Conservation (phyloP, 305 asterid species). For the Rubia balearica region DNA sequence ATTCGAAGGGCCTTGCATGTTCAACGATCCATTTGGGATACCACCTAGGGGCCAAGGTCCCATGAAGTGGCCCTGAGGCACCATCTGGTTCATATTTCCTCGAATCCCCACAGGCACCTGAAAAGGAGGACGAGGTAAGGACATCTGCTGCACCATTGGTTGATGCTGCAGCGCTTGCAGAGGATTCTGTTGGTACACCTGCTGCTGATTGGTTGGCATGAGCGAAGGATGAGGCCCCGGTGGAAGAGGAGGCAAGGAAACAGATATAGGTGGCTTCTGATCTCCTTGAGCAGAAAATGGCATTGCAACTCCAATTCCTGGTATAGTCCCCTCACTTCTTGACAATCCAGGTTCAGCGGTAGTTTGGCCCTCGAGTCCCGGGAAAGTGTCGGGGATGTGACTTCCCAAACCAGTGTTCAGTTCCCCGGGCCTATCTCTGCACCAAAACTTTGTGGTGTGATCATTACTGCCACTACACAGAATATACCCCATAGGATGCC, state of each 20-base stretch:
- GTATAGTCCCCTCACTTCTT: constrained; percentile 92
- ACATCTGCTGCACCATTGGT: constrained; percentile 46
- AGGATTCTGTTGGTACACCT: constrained; percentile 69
- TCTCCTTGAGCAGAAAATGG: constrained; percentile 80
- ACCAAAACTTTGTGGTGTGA: constrained; percentile 96
- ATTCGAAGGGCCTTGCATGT: constrained; percentile 45
- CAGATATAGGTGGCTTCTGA: constrained; percentile 53
- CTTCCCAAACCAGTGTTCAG: constrained; percentile 49
- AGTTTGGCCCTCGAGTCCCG: constrained; percentile 54
- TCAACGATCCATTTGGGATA: constrained; percentile 24
- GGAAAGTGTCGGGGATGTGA: constrained; percentile 55
- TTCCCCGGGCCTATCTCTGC: constrained; percentile 87
- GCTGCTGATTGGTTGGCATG: constrained; percentile 65
- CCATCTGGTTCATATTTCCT: constrained; percentile 81
- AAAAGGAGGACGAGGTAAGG: constrained; percentile 74
- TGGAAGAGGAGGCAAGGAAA: constrained; percentile 88
- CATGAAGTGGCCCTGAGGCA: constrained; percentile 73
- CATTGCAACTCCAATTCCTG: constrained; percentile 97
- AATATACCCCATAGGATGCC: constrained; percentile 98
- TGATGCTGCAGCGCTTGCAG: constrained; percentile 61
- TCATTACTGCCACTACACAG: constrained; percentile 99
- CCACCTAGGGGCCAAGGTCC: constrained; percentile 14
- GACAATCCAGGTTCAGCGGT: constrained; percentile 76
- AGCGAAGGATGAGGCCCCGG: constrained; percentile 98
- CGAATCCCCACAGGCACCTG: constrained; percentile 46